phyloP scores from a whole-genome alignment of 176 grass and related monocot species.

The Carex cristatella region DNA sequence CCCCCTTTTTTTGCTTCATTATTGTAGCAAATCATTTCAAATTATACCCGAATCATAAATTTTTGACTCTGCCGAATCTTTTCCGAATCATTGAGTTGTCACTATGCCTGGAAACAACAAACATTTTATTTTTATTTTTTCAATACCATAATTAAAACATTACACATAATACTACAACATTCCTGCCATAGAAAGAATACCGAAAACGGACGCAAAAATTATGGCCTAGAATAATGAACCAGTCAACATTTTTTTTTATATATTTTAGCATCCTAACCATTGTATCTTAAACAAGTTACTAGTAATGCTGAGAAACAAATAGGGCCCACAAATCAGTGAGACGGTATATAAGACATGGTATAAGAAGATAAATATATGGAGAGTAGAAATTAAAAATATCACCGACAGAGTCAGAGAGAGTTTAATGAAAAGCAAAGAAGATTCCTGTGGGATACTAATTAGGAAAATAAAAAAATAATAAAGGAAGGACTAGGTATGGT shows the following conservation, averaged over 20 bases:
- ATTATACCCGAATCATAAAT: no score
- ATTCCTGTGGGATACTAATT: background rate
- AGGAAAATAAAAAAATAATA: background rate
- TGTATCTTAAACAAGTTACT: background rate
- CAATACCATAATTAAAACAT: background rate
- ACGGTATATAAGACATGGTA: background rate
- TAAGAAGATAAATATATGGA: background rate
- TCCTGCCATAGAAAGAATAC: background rate
- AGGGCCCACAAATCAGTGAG: background rate
- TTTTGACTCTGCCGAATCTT: no score
- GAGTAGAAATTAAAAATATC: background rate
- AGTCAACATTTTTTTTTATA: background rate
- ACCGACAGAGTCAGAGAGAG: background rate
- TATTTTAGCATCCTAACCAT: background rate
- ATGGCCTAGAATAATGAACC: no score
- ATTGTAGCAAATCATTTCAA: no score
- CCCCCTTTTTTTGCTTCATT: no score
- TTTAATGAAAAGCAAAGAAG: background rate
- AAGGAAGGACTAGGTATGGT: background rate
- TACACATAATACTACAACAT: background rate
- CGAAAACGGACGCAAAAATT: background rate
- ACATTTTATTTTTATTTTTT: background rate
- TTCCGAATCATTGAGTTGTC: no score
- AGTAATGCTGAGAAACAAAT: background rate
- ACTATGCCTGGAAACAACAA: background rate